Evolutionary conservation across 805 yeast genomes (phyloP).

Genomic region (Wickerhamiella lipophila): DNA sequence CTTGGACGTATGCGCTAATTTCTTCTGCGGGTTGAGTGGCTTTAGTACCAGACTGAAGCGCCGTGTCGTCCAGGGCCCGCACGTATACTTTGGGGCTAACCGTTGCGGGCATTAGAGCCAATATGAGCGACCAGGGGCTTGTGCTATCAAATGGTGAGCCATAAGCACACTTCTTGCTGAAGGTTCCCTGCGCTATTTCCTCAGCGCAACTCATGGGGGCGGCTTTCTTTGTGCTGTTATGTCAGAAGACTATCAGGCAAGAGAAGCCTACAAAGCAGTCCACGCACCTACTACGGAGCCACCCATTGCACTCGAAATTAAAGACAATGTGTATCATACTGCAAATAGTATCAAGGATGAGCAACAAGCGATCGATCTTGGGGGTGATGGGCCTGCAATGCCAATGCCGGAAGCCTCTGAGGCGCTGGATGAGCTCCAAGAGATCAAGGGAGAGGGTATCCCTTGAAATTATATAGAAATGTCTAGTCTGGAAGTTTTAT

Average conservation of each 20-base stretch:
- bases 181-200: background rate
- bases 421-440: background rate
- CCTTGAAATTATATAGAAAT: background rate
- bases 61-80: slow-evolving; percentile 3
- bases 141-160: slow-evolving; percentile 16
- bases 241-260: slow-evolving; percentile 8
- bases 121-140: slow-evolving; percentile 24
- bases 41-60: slow-evolving; percentile 3
- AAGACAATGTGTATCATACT: background rate
- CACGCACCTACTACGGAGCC: slow-evolving; percentile 10
- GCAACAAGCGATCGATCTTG: too few species aligned
- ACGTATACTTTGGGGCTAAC: slow-evolving; percentile 18
- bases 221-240: slow-evolving; percentile 1
- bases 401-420: background rate
- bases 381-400: background rate
- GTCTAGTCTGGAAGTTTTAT: too few species aligned
- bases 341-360: background rate
- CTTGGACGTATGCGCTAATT: slow-evolving; percentile 13
- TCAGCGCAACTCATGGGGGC: background rate
- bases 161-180: slow-evolving; percentile 1
- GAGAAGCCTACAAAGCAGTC: background rate
- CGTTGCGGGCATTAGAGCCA: slow-evolving; percentile 26
- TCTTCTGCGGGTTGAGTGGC: slow-evolving; percentile 15
- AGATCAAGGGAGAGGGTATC: background rate
- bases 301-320: background rate